Base-by-base conservation (phyloP, 2,329 filamentous ascomycete genomes). In the Cordyceps sp. region DNA sequence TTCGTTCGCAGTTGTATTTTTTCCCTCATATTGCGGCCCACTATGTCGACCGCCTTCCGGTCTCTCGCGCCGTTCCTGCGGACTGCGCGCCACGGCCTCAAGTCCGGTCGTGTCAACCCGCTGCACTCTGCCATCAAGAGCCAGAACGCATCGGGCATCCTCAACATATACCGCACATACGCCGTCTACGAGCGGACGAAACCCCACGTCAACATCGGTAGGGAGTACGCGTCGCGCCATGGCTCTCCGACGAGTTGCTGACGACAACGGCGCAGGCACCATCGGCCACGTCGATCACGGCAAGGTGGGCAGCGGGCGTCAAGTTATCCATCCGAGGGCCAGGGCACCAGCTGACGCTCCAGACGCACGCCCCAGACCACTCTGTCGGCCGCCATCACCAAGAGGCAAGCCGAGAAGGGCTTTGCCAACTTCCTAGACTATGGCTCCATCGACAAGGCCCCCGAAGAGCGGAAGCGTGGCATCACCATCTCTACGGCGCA, bases 261-360 rank as follows among this genome's bases (percentile, higher is more conserved):
- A 34, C 25, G 23, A 2, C 1, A 21, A 20, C 8, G 10, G 14
- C 18, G n/a, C 30, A 86, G 80, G 80, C 58, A 98, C 90, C 47
- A 98, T 98, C 63, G 90, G 90, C 48, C 90, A 98, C 69, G 90
- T 98, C 62, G 90, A 98, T 73, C 88, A 98, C 66, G 88, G 88
- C 67, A 98, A 98, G 81, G 86, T 93, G 64, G 42, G 30, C 28
- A 19, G 1, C 7, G n/a, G n/a, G n/a, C n/a, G n/a, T n/a, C n/a
- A n/a, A n/a, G n/a, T n/a, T n/a, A n/a, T n/a, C n/a, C n/a, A n/a
- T n/a, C n/a, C n/a, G n/a, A n/a, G n/a, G n/a, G n/a, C n/a, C n/a
- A n/a, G n/a, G n/a, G 8, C 1, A 26, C 7, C 20, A 27, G 25
- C 19, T 36, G 26, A 36, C 32, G 10, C n/a, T 23, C n/a, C 53